Evolutionary conservation across 225 moss, liverwort and hornwort species (phyloP).

Genomic region (Polytrichum formosum): DNA sequence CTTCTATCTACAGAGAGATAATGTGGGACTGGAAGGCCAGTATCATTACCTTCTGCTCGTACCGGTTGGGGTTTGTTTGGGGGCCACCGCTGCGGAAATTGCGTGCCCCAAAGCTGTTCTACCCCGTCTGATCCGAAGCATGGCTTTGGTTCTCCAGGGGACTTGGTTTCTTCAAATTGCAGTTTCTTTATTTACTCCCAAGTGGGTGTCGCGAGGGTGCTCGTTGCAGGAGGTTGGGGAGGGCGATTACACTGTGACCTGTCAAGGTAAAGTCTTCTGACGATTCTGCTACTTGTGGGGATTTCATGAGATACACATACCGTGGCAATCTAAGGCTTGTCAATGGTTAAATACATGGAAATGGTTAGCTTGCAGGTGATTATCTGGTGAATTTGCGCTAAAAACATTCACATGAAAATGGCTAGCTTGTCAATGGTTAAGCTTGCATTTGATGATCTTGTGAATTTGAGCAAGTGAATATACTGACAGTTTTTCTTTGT

Average conservation of each 20-base stretch:
- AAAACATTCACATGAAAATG: neutral
- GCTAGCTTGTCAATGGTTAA: too few species aligned
- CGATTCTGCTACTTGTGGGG: neutral
- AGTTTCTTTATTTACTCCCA: constrained; percentile 53
- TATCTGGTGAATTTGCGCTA: neutral
- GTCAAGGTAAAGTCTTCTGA: constrained; percentile 29
- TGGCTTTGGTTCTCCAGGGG: constrained; percentile 80
- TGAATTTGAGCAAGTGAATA: neutral
- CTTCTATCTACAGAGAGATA: constrained; percentile 55
- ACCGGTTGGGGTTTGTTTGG: constrained; percentile 69
- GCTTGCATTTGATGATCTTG: neutral
- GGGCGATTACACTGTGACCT: constrained; percentile 67
- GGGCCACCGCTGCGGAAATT: constrained; percentile 58
- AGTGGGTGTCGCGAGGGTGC: constrained; percentile 77
- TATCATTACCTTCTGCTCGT: constrained; percentile 75
- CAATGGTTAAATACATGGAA: neutral
- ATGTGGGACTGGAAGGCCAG: constrained; percentile 59
- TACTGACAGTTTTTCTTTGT: neutral
- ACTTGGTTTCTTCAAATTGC: constrained; percentile 93
- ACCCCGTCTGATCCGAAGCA: constrained; percentile 66
- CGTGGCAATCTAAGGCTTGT: too few species aligned
- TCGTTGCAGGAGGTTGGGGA: constrained; percentile 51
- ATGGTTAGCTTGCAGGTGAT: neutral
- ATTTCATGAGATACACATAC: too few species aligned
- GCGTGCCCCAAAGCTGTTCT: constrained; percentile 56